phyloP scores from a whole-genome alignment of 2,329 filamentous ascomycete genomes.

The Coccinonectria pachysandricola region DNA sequence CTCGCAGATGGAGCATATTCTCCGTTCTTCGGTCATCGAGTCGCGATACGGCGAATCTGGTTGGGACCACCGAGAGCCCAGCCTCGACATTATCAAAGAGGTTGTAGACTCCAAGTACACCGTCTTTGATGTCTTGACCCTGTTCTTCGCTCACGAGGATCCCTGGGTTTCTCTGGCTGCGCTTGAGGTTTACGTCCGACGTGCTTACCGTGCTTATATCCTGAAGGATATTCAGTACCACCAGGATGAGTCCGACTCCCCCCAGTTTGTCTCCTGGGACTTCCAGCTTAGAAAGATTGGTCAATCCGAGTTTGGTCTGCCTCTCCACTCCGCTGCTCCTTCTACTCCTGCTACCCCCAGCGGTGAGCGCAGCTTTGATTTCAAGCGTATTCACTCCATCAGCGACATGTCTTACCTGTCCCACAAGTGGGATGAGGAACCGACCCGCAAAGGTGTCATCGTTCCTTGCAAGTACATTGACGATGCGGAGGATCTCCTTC shows the following conservation, averaged over 20 bases:
- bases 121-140: slow-evolving; percentile 88
- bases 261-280: slow-evolving; percentile 86
- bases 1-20: slow-evolving; percentile 96
- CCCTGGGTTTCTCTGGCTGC: slow-evolving; percentile 90
- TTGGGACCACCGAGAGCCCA: slow-evolving; percentile 91
- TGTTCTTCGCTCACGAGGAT: slow-evolving; percentile 91
- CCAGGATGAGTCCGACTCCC: slow-evolving; percentile 56
- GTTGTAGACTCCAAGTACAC: slow-evolving; percentile 98
- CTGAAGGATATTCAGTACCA: slow-evolving; percentile 86
- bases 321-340: slow-evolving; percentile 67
- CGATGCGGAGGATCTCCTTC: slow-evolving; percentile 79
- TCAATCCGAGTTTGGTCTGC: slow-evolving; percentile 78
- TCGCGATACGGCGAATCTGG: slow-evolving; percentile 96
- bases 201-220: slow-evolving; percentile 92
- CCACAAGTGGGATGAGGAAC: slow-evolving; percentile 63
- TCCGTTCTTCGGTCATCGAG: slow-evolving; percentile 89
- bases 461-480: slow-evolving; percentile 89
- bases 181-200: slow-evolving; percentile 90
- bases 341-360: slow-evolving; percentile 73
- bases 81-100: slow-evolving; percentile 85
- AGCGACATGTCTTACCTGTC: slow-evolving; percentile 90
- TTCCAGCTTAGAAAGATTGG: slow-evolving; percentile 91
- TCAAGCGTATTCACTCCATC: slow-evolving; percentile 85
- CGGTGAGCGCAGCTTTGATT: slow-evolving; percentile 43
- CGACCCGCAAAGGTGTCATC: slow-evolving; percentile 83